These are phyloP conservation scores for Malus hybrid DNA, from an alignment of 331 rosid genomes.

Conservation along the genomic window DNA sequence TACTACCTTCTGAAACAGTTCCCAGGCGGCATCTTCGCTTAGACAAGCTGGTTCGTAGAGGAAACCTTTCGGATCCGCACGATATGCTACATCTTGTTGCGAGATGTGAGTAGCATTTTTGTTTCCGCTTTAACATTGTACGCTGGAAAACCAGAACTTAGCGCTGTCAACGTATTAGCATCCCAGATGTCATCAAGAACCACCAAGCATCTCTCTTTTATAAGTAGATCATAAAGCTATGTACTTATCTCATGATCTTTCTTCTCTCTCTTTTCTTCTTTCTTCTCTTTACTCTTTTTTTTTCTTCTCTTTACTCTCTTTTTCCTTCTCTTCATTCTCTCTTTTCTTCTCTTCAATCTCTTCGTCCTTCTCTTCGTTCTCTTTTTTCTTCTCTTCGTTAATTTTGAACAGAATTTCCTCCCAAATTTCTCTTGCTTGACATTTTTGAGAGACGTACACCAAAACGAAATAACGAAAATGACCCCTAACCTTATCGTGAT, in stretches of 20 bases:
- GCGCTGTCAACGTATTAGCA: conserved; percentile 25
- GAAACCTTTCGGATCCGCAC: not conserved
- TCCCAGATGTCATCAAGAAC: conserved; percentile 50
- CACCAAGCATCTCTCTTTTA: conserved; percentile 33
- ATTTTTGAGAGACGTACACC: not conserved
- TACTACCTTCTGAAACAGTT: not conserved
- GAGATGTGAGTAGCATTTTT: conserved; percentile 40
- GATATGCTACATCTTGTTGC: conserved; percentile 7
- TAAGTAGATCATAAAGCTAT: conserved; percentile 10
- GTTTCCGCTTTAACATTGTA: conserved; percentile 8
- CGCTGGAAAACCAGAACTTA: conserved; percentile 35
- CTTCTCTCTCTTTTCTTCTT: not conserved
- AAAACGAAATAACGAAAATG: not conserved
- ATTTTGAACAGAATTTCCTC: not conserved
- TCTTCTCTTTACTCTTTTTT: too few relatives aligned
- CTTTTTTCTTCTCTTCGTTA: not conserved
- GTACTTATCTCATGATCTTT: not conserved
- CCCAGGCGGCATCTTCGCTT: not conserved
- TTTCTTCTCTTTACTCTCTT: too few relatives aligned
- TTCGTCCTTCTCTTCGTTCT: not conserved
- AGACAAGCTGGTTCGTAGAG: not conserved
- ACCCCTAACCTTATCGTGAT: not conserved
- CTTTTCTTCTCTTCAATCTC: too few relatives aligned
- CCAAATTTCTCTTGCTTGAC: not conserved
- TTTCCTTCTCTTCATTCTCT: too few relatives aligned